These are phyloP conservation scores for Paecilomyces niveus DNA, from an alignment of 2,329 filamentous ascomycete species.

Conservation along the genomic window DNA sequence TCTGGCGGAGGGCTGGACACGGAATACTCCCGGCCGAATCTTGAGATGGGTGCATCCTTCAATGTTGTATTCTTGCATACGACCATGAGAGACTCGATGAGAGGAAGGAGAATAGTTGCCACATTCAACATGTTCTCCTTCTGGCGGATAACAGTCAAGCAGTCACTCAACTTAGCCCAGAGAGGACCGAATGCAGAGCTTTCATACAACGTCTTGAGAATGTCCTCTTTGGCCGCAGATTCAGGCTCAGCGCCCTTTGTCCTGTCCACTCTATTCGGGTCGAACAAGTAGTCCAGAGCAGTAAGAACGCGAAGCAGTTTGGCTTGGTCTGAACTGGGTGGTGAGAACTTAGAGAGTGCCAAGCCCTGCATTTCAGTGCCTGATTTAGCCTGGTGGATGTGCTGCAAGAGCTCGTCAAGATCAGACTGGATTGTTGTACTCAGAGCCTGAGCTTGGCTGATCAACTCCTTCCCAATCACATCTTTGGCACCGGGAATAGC, in stretches of 20 bases:
- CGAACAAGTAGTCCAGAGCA: constrained; percentile 91
- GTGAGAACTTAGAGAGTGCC: constrained; percentile 90
- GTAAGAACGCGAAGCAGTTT: constrained; percentile 89
- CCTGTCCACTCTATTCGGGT: constrained; percentile 60
- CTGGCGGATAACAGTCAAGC: constrained; percentile 78
- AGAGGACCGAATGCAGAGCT: constrained; percentile 82
- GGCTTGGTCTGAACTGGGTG: constrained; percentile 90
- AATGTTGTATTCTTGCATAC: constrained; percentile 96
- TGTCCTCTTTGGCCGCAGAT: constrained; percentile 66
- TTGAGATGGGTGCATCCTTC: constrained; percentile 54
- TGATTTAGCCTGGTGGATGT: constrained; percentile 78
- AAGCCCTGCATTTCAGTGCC: constrained; percentile 94
- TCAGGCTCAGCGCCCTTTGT: constrained; percentile 48
- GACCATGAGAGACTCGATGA: constrained; percentile 97
- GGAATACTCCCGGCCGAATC: constrained; percentile 58
- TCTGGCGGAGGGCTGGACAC: constrained; percentile 72
- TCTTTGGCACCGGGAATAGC: constrained; percentile 84
- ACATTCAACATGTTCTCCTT: constrained; percentile 96
- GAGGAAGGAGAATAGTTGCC: constrained; percentile 84
- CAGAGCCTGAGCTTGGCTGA: constrained; percentile 75
- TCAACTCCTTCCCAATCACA: constrained; percentile 86
- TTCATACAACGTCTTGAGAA: constrained; percentile 82
- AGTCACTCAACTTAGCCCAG: constrained; percentile 88
- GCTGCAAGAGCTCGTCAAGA: constrained; percentile 73
- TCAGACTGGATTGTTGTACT: constrained; percentile 80